Evolutionary conservation across 2,329 filamentous ascomycete genomes (phyloP).

Genomic region (Aspergillus sergii): DNA sequence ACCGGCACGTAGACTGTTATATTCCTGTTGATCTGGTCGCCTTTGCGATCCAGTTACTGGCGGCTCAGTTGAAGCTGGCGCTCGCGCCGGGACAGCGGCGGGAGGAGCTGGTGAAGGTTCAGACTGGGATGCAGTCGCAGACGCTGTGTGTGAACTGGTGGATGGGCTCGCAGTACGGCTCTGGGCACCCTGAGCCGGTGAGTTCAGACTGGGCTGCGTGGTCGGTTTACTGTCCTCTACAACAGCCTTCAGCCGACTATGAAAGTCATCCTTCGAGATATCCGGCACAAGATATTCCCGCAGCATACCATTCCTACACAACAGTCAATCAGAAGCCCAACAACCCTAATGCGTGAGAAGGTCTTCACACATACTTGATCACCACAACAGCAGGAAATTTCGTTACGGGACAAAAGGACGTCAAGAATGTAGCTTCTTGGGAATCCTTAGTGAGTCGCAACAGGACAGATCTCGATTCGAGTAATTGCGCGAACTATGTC

Average conservation of each 20-base stretch:
- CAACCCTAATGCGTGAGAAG: neutral
- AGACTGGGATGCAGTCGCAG: constrained; percentile 10
- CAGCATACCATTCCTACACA: constrained; percentile 69
- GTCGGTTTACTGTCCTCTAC: constrained; percentile 31
- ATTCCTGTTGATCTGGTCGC: neutral
- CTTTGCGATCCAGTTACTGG: neutral
- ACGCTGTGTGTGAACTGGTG: constrained; percentile 5
- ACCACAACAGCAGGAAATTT: constrained; percentile 77
- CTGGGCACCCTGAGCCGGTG: constrained; percentile 4
- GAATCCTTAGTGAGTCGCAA: constrained; percentile 73
- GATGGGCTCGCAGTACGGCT: neutral
- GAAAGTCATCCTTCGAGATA: constrained; percentile 67
- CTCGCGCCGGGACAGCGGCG: constrained; percentile 15
- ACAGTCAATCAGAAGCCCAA: constrained; percentile 16
- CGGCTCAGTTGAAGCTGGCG: constrained; percentile 14
- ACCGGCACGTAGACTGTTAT: neutral
- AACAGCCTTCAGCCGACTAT: constrained; percentile 55
- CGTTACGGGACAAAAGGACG: constrained; percentile 79
- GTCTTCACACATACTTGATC: constrained; percentile 62
- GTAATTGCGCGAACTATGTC: constrained; percentile 56
- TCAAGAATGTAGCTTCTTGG: constrained; percentile 78
- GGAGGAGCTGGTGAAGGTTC: constrained; percentile 4
- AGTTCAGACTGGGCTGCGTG: neutral
- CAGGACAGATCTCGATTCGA: constrained; percentile 66
- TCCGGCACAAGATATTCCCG: constrained; percentile 74